Evolutionary conservation across 768 basidiomycete genomes (phyloP).

Genomic region (Trametes cinnabarina): DNA sequence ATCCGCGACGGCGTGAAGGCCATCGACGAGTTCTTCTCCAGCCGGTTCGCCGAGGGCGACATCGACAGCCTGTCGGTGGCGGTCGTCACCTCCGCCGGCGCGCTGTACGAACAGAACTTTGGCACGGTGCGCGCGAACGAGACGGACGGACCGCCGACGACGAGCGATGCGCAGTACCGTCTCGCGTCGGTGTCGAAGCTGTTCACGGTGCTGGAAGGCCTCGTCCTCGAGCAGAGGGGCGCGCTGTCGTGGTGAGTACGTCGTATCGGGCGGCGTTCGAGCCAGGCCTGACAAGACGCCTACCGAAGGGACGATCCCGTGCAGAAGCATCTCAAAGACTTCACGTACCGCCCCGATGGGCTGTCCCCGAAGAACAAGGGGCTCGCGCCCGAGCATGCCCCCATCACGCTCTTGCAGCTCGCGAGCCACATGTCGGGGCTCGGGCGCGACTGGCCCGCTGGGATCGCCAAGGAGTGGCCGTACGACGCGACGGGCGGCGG

Average conservation of each 20-base stretch:
- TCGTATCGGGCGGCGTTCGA: no score
- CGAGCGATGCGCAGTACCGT: slow-evolving; percentile 47
- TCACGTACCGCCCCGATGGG: slow-evolving; percentile 30
- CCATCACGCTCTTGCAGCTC: slow-evolving; percentile 31
- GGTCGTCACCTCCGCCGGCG: slow-evolving; percentile 44
- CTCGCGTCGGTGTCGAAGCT: slow-evolving; percentile 53
- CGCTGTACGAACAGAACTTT: slow-evolving; percentile 45
- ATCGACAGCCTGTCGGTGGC: slow-evolving; percentile 53
- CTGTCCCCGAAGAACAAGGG: slow-evolving; percentile 11
- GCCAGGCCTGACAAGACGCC: no score
- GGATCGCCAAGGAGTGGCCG: slow-evolving; percentile 42
- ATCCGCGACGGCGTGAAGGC: slow-evolving; percentile 9
- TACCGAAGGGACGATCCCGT: slow-evolving; percentile 59
- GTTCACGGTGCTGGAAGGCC: slow-evolving; percentile 47
- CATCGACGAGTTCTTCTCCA: slow-evolving; percentile 17
- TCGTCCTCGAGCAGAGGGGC: slow-evolving; percentile 48
- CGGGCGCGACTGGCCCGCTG: slow-evolving; percentile 38
- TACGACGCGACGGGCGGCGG: slow-evolving; percentile 27
- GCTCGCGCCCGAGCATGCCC: neutral
- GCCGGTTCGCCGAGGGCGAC: slow-evolving; percentile 26
- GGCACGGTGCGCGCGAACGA: slow-evolving; percentile 28
- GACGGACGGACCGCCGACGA: slow-evolving; percentile 4
- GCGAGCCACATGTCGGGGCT: slow-evolving; percentile 33
- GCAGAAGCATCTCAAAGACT: slow-evolving; percentile 41
- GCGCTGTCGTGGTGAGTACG: slow-evolving; percentile 29